phyloP scores from a whole-genome alignment of 169 alveolate species.

The Plasmodium coatneyi region DNA sequence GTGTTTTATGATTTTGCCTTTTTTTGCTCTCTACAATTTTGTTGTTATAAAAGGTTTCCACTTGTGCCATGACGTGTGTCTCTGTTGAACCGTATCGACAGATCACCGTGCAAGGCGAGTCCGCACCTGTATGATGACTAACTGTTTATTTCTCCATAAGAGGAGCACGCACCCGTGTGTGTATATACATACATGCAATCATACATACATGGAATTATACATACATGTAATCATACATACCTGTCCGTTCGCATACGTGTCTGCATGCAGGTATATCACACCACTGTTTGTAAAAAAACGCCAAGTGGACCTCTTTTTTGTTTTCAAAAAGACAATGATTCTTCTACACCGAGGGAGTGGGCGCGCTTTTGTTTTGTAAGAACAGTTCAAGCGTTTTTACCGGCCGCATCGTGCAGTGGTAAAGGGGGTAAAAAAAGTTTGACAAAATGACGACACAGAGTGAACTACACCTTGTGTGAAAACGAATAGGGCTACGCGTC shows the following conservation, averaged over 20 bases:
- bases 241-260: not conserved
- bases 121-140: not conserved
- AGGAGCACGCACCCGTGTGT: not conserved
- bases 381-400: not conserved
- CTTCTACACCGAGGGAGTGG: not conserved
- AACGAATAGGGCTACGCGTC: not conserved
- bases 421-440: not conserved
- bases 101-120: not conserved
- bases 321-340: conserved; percentile 11
- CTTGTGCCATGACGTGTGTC: not conserved
- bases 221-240: not conserved
- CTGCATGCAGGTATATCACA: not conserved
- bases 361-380: not conserved
- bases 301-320: conserved; percentile 22
- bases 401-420: not conserved
- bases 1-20: not conserved
- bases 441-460: not conserved
- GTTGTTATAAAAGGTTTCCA: not conserved
- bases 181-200: not conserved
- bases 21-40: not conserved
- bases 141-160: not conserved
- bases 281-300: not conserved
- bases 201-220: not conserved
- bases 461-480: not conserved
- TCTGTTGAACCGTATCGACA: not conserved